phyloP scores from a whole-genome alignment of 306 rosid species.

The Ceratonia siliqua region DNA sequence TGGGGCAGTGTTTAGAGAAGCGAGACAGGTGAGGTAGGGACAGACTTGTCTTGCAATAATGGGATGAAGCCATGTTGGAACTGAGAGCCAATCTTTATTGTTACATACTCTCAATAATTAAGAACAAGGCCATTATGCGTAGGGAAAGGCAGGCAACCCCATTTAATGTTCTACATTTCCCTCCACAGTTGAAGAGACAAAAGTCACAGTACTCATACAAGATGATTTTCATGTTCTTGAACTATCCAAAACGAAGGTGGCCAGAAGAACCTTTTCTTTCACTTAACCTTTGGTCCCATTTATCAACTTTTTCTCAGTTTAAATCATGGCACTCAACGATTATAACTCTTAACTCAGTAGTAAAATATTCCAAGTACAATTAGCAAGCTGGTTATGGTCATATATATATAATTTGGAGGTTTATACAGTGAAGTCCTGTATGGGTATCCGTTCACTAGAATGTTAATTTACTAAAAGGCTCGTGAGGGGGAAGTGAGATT shows the following conservation, averaged over 20 bases:
- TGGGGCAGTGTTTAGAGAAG: neutral
- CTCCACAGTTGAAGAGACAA: neutral
- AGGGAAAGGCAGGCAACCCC: neutral
- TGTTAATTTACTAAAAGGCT: neutral
- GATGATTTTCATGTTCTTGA: neutral
- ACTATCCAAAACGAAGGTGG: neutral
- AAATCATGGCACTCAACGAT: no score
- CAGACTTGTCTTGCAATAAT: conserved; percentile 17
- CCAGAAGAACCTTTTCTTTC: no score
- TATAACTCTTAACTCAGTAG: no score
- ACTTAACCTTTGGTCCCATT: no score
- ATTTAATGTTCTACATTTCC: neutral
- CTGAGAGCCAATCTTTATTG: neutral
- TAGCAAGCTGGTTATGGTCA: no score
- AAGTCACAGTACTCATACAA: neutral
- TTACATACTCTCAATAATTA: conserved; percentile 1
- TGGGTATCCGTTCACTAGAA: no score
- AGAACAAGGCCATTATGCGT: conserved; percentile 10
- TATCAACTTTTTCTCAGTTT: no score
- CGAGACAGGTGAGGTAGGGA: neutral
- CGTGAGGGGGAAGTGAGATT: neutral
- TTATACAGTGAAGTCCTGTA: neutral
- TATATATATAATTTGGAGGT: no score
- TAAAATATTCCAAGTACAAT: no score
- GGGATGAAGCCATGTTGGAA: neutral